Base-by-base conservation (phyloP, 2,329 filamentous ascomycete species). In the Fusarium floridanum region DNA sequence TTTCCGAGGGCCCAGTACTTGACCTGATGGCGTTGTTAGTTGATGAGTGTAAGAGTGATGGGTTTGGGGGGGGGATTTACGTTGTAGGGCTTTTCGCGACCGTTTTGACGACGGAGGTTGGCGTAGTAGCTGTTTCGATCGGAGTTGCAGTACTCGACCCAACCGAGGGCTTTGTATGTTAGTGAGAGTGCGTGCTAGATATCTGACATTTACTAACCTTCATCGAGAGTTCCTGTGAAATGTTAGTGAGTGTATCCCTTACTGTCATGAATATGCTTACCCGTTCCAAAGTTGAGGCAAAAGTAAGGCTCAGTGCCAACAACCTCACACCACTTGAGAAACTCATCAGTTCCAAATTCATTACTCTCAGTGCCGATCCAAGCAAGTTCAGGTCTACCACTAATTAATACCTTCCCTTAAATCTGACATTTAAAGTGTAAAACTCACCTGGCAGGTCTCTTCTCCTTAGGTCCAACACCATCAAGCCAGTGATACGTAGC, bases 1-100 rank as follows among this genome's bases (percentile, higher is more conserved):
- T 97, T 97, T 11, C 94, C 94, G 29, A 97, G 88, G 2, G 93
- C 93, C 94, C 94, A 97, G 86, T 95, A 96, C 83, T 94, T 95
- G 78, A 95, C 86, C 81, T 82, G 39, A 10, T 62, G 8, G 8
- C 6, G 37, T 4, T 20, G 56, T 67, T 41, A 70, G 50, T 27
- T 27, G 3, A 12, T 43, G 41, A 14, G 6, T 6, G n/a, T 5
- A 14, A 45, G 20, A 24, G 22, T 34, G 32, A 14, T 12, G 11
- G 1, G 7, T 7, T 1, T 6, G 24, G 12, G 11, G 22, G 22
- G 4, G 11, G 3, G 3, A 61, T 67, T 20, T 64, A 80, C 82
- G 68, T 92, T 91, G 83, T 96, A 96, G 6, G 94, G 94, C 83
- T 95, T 89, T 66, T 92, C 87, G 36, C 90, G 91, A 12, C 94